These are phyloP conservation scores for Fusarium austroafricanum DNA, from an alignment of 2,329 filamentous ascomycete genomes.

Conservation along the genomic window DNA sequence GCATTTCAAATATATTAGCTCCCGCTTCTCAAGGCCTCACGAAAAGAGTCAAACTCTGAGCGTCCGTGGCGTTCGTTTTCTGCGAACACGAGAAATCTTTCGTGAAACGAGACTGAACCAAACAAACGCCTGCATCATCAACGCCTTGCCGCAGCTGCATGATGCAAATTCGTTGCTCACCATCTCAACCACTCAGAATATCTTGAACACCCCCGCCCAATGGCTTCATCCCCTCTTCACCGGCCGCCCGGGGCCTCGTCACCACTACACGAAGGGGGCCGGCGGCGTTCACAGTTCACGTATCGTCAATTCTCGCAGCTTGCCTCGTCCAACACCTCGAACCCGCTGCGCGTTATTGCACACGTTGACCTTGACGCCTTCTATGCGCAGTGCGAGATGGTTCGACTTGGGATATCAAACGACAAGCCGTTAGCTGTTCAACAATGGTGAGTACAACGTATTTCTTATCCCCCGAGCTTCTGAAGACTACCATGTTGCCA, in stretches of 20 bases:
- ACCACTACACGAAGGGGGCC: slow-evolving; percentile 39
- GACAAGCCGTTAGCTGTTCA: slow-evolving; percentile 90
- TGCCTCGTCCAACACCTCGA: slow-evolving; percentile 74
- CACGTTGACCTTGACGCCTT: slow-evolving; percentile 98
- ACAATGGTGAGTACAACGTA: slow-evolving; percentile 73
- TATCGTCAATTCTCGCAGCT: slow-evolving; percentile 85
- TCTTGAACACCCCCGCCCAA: slow-evolving; percentile 16
- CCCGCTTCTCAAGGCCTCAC: neutral
- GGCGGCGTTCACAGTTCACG: slow-evolving; percentile 77
- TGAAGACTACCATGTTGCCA: neutral
- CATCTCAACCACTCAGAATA: neutral
- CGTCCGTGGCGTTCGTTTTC: neutral
- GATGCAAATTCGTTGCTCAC: slow-evolving; percentile 6
- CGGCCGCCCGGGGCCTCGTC: slow-evolving; percentile 42
- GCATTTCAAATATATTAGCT: too few relatives aligned
- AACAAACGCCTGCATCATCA: slow-evolving; percentile 11
- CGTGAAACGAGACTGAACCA: slow-evolving; percentile 3
- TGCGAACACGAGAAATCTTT: slow-evolving; percentile 5
- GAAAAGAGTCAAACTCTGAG: neutral
- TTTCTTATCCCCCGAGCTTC: neutral
- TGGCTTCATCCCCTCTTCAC: slow-evolving; percentile 41
- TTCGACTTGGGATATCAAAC: slow-evolving; percentile 79
- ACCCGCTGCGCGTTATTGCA: slow-evolving; percentile 85
- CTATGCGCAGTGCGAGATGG: slow-evolving; percentile 96
- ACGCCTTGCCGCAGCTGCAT: slow-evolving; percentile 11